A percentile compares a stretch with the other conserved stretches of the same genome.
phyloP scores from a whole-genome alignment of 768 basidiomycete genomes.

The Rhizopogon vulgaris region DNA sequence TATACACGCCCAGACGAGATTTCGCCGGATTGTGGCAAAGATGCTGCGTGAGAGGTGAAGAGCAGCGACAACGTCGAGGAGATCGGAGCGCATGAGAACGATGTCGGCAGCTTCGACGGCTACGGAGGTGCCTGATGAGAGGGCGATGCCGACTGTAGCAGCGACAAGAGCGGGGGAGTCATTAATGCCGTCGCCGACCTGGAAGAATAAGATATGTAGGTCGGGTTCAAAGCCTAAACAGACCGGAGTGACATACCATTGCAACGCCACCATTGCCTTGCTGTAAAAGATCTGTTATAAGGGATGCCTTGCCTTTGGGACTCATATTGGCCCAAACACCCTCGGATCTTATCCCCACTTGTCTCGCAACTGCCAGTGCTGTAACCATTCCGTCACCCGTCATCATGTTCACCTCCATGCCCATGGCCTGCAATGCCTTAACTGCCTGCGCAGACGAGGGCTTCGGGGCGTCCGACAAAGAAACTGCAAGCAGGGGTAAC shows the following conservation, averaged over 20 bases:
- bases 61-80: slow-evolving; percentile 95
- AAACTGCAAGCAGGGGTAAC: slow-evolving; percentile 70
- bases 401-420: slow-evolving; percentile 88
- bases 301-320: slow-evolving; percentile 89
- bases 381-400: slow-evolving; percentile 89
- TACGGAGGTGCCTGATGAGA: slow-evolving; percentile 93
- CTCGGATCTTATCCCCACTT: slow-evolving; percentile 81
- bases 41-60: slow-evolving; percentile 86
- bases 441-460: slow-evolving; percentile 81
- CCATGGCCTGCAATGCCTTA: slow-evolving; percentile 76
- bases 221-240: not conserved
- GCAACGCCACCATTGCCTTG: slow-evolving; percentile 70
- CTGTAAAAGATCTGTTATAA: slow-evolving; percentile 76
- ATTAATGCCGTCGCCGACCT: slow-evolving; percentile 99
- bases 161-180: slow-evolving; percentile 97
- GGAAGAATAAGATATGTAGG: not conserved
- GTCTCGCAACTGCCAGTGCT: slow-evolving; percentile 81
- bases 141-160: slow-evolving; percentile 92
- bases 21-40: slow-evolving; percentile 85
- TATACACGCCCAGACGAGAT: slow-evolving; percentile 93
- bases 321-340: slow-evolving; percentile 91
- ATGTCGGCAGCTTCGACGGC: slow-evolving; percentile 98
- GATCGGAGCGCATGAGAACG: slow-evolving; percentile 94
- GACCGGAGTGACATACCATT: slow-evolving; percentile 56
- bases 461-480: slow-evolving; percentile 85